Base-by-base conservation (phyloP, 164 flowering plant genomes). In the Dillenia suffruticosa region DNA sequence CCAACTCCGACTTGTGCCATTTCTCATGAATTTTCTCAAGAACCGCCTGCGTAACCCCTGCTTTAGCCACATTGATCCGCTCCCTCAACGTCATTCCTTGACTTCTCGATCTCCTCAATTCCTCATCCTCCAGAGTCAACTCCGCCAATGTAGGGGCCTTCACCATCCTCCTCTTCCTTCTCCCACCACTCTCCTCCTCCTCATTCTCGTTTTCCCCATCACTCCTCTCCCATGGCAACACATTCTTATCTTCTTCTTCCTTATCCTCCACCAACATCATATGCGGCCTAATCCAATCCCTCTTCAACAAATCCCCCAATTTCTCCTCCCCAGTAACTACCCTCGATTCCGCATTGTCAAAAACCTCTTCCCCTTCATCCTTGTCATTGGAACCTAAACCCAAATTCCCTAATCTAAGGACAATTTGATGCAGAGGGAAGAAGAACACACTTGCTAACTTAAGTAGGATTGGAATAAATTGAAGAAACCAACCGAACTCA, bases 1-100 rank as follows among this genome's bases (percentile, higher is more conserved):
- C 97, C 58, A 95, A 60, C 76, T 95, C 99, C 15, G 79, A 74
- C 75, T 82, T 88, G 78, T 92, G 83, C 99, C 99, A 95, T 64
- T 72, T 67, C 14, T 76, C 86, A 68, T 89, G 92, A 75, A 95
- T 90, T 81, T 85, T 90, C 69, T 86, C 91, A 47, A 92, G 55
- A 47, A 95, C 83, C 4, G 69, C 92, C 72, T 78, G 83, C 0
- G 97, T 95, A 22, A 88, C 59, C 40, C 99, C 99, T 0, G 99
- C 99, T 65, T 95, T 95, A 1, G 99, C 82, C 12, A 95, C 79
- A 61, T 62, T 92, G 32, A 95, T 76, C 83, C 86, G 84, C 73
- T 92, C 97, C 63, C 86, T 76, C 40, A 95, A 22, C 9, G 66
- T 69, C 89, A 89, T 95, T 51, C 99, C 99, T 26, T 56, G 52